Conservation (phyloP, 176 grass and related monocot species). For the Musa acuminata region DNA sequence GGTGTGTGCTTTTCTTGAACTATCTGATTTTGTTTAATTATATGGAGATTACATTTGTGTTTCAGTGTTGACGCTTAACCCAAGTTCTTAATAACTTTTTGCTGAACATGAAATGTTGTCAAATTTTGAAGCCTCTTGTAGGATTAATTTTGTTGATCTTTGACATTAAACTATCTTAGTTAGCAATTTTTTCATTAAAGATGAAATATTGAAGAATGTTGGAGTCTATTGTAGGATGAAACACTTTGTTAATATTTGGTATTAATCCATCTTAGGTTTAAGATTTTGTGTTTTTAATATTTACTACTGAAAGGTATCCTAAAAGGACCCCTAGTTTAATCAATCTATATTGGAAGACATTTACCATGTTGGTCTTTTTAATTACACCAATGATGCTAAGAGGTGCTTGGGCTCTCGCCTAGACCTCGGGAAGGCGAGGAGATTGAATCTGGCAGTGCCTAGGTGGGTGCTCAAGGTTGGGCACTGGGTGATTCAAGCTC, state of each 20-base stretch:
- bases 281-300: not conserved
- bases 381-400: too few species aligned
- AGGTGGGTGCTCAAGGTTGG: too few species aligned
- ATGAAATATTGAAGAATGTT: not conserved
- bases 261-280: not conserved
- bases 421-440: too few species aligned
- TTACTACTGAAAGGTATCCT: too few species aligned
- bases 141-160: not conserved
- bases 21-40: not conserved
- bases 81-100: not conserved
- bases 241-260: not conserved
- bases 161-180: not conserved
- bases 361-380: too few species aligned
- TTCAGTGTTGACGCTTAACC: not conserved
- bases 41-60: not conserved
- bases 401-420: too few species aligned
- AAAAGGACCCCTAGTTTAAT: too few species aligned
- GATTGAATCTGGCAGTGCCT: too few species aligned
- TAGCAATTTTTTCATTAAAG: too few species aligned
- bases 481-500: too few species aligned
- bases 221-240: not conserved
- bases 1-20: conserved; percentile 24
- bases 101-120: not conserved
- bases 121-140: not conserved
- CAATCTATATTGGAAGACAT: too few species aligned